Conservation (phyloP, 1,284 basidiomycete genomes). For the Rhodotorula sp. region DNA sequence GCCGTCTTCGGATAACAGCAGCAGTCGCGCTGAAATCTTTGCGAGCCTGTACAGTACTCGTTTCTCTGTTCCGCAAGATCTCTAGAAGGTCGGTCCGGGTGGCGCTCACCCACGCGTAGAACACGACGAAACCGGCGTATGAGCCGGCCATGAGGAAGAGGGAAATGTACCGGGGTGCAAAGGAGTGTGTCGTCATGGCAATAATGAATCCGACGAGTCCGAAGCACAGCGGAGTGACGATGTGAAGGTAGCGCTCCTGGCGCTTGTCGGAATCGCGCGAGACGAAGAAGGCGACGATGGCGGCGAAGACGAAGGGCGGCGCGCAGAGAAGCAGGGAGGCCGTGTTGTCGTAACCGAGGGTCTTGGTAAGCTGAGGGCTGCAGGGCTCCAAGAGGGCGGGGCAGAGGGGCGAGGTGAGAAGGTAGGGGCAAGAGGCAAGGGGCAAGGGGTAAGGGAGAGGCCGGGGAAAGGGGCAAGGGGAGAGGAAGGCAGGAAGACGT, state of each 20-base stretch:
- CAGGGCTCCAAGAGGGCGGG: background rate
- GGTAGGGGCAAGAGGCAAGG: too few relatives aligned
- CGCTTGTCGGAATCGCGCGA: constrained; percentile 64
- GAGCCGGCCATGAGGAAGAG: constrained; percentile 66
- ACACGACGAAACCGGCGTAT: constrained; percentile 50
- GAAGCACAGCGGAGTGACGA: constrained; percentile 45
- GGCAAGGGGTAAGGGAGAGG: too few relatives aligned
- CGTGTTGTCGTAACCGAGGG: constrained; percentile 41
- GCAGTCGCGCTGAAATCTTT: too few relatives aligned
- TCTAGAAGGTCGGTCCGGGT: too few relatives aligned
- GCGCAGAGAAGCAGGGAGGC: constrained; percentile 50
- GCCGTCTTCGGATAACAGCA: too few relatives aligned
- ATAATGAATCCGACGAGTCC: constrained; percentile 58
- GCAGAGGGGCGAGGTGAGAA: too few relatives aligned
- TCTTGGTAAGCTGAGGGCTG: constrained; percentile 9
- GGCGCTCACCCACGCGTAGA: constrained; percentile 47
- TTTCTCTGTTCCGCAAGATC: too few relatives aligned
- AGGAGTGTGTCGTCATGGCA: constrained; percentile 49
- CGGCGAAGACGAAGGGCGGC: constrained; percentile 47
- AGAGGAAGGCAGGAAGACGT: background rate
- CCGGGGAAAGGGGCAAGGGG: too few relatives aligned
- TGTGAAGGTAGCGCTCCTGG: constrained; percentile 54
- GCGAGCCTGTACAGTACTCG: too few relatives aligned
- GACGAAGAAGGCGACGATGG: constrained; percentile 56
- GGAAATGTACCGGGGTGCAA: constrained; percentile 48